phyloP scores from a whole-genome alignment of 2,329 filamentous ascomycete species.

The Fusarium ramigenum region DNA sequence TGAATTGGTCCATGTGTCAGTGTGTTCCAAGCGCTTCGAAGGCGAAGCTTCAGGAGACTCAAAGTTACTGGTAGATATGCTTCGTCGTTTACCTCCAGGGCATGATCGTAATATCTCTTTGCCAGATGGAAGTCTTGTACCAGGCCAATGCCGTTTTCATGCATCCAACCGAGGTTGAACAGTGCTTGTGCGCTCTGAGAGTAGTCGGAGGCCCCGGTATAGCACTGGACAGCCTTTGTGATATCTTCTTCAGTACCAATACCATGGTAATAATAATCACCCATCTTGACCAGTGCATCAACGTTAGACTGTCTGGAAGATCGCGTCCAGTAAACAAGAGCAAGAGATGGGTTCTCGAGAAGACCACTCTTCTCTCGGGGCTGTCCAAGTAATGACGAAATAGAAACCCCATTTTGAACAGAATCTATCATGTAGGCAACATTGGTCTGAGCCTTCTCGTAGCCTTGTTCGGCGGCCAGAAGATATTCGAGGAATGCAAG shows the following conservation, averaged over 20 bases:
- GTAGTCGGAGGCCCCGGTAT: constrained; percentile 89
- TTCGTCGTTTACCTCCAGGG: constrained; percentile 89
- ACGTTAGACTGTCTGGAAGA: constrained; percentile 93
- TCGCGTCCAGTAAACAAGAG: constrained; percentile 93
- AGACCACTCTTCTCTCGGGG: constrained; percentile 47
- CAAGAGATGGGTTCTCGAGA: constrained; percentile 67
- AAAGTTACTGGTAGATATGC: constrained; percentile 93
- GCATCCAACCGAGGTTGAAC: constrained; percentile 99
- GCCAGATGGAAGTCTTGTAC: constrained; percentile 97
- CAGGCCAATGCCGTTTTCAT: constrained; percentile 93
- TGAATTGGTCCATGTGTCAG: constrained; percentile 91
- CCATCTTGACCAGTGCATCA: constrained; percentile 96
- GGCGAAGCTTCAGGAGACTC: constrained; percentile 83
- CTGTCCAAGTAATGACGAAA: constrained; percentile 59
- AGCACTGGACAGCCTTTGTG: constrained; percentile 92
- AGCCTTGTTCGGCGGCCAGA: constrained; percentile 91
- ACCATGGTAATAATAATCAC: constrained; percentile 92
- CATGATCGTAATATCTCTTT: constrained; percentile 94
- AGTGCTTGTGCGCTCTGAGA: constrained; percentile 93
- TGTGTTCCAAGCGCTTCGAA: constrained; percentile 93
- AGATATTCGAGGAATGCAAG: constrained; percentile 83
- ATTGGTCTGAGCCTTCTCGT: constrained; percentile 89
- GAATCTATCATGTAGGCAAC: constrained; percentile 88
- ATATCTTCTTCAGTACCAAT: constrained; percentile 76
- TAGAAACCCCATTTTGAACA: constrained; percentile 59